Evolutionary conservation across 164 flowering plant species (phyloP).

Genomic region (Warburgia ugandensis): DNA sequence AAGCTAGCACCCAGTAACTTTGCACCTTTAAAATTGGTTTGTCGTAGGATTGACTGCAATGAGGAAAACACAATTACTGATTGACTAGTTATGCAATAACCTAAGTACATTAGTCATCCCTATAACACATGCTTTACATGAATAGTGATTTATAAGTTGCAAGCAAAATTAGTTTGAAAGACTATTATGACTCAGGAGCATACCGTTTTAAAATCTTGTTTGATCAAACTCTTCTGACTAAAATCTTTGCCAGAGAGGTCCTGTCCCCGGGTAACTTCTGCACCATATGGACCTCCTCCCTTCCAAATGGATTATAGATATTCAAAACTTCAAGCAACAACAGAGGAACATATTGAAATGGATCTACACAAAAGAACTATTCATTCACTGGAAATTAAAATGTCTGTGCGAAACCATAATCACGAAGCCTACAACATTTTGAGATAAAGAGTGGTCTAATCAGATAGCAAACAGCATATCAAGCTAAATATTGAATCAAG

Average conservation of each 20-base stretch:
- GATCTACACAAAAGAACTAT: too few species aligned
- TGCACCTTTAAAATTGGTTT: constrained; percentile 91
- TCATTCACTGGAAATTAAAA: too few species aligned
- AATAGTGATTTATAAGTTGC: neutral
- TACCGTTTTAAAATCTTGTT: constrained; percentile 97
- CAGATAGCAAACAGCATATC: too few species aligned
- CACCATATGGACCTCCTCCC: constrained; percentile 98
- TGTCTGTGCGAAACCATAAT: too few species aligned
- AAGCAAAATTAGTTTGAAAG: neutral
- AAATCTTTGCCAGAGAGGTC: constrained; percentile 89
- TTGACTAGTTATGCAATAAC: neutral
- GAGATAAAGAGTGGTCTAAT: too few species aligned
- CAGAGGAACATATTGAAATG: too few species aligned
- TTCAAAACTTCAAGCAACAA: neutral
- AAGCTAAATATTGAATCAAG: too few species aligned
- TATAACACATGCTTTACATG: too few species aligned
- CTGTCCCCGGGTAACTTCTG: constrained; percentile 91
- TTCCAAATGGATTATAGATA: constrained; percentile 16
- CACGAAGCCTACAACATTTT: too few species aligned
- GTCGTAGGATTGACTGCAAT: constrained; percentile 92
- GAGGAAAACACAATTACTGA: constrained; percentile 2
- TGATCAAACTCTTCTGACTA: constrained; percentile 79
- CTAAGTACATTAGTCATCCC: too few species aligned
- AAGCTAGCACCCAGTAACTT: constrained; percentile 90
- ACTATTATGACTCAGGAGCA: neutral